Evolutionary conservation across 2,329 filamentous ascomycete species (phyloP), one percentile per base, ranked within the genome.

Genomic region (Fusarium ambrosium): DNA sequence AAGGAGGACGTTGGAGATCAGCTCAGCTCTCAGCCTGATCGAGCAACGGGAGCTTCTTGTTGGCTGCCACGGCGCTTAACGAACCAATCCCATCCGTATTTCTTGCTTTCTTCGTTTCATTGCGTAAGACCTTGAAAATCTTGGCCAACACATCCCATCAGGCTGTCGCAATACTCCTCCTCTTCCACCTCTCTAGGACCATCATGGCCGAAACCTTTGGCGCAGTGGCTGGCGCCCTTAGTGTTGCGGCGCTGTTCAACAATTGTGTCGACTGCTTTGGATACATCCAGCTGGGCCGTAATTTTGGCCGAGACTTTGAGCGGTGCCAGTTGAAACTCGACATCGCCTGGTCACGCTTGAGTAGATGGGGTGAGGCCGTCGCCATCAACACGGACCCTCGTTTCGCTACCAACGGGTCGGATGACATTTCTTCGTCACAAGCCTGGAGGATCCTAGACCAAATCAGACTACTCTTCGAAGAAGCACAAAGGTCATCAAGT

Each of bases 211-310:
- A 62, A 58, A n/a, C 45, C n/a, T 80, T 80, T 62, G 75, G 77
- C 36, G 62, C 62, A 20, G 71, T 79, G n/a, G 68, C 79, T 22
- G 76, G 81, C 53, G 81, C 78, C 7, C 68, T 83, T 18, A 81
- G 81, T 51, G 67, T 85, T 11, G 82, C 82, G 32, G 74, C 76
- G 11, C 66, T 82, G n/a, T 84, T 86, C 66, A 83, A 80, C 61
- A 79, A 79, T 65, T 84, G 80, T 66, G 78, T 86, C 51, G 79
- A 81, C 37, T 84, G 80, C 66, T 86, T 87, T 72, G 79, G 82
- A 41, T 84, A 83, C 67, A 73, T 86, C 65, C 81, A 86, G 63
- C 76, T 85, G 11, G 82, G 82, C 27, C 79, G 78, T 13, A 73
- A 76, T 37, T 84, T 84, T 56, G 83, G 77, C 1, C 64, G 59